Percentiles rank a stretch among this genome's conserved stretches.
phyloP scores from a whole-genome alignment of 768 basidiomycete species.

The Lactarius deliciosus region DNA sequence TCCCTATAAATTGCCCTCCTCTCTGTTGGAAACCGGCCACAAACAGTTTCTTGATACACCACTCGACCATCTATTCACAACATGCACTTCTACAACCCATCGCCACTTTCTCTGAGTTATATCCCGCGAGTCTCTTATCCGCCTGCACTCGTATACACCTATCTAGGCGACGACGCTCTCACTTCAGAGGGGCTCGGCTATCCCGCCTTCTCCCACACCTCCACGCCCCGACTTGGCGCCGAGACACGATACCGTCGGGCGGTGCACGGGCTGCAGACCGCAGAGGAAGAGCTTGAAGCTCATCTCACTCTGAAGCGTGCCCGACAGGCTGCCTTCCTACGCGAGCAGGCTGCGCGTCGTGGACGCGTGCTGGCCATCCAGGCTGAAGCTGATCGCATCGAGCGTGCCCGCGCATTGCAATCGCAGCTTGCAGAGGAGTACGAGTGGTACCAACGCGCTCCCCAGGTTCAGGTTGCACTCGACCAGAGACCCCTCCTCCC shows the following conservation, averaged over 20 bases:
- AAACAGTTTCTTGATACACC: background rate
- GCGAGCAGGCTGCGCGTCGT: slow-evolving; percentile 11
- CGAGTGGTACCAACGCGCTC: background rate
- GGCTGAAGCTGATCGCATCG: slow-evolving; percentile 7
- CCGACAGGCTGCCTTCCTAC: slow-evolving; percentile 5
- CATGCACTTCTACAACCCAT: slow-evolving; percentile 18
- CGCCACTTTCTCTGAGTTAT: background rate
- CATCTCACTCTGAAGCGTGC: slow-evolving; percentile 7
- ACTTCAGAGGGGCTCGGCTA: background rate
- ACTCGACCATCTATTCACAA: background rate
- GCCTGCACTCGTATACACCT: background rate
- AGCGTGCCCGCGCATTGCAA: slow-evolving; percentile 3
- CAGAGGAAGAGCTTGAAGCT: slow-evolving; percentile 25
- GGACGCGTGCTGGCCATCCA: slow-evolving; percentile 5
- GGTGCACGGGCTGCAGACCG: slow-evolving; percentile 20
- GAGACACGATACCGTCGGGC: slow-evolving; percentile 27
- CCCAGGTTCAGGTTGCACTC: background rate
- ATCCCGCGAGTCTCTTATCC: background rate
- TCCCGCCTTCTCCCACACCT: background rate
- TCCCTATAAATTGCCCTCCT: slow-evolving; percentile 18
- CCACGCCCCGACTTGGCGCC: background rate
- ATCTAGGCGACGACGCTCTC: background rate
- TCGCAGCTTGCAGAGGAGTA: background rate
- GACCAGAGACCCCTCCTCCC: background rate
- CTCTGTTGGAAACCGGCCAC: background rate